Conservation (phyloP, 208 protist genomes). For the Leishmania braziliensis region DNA sequence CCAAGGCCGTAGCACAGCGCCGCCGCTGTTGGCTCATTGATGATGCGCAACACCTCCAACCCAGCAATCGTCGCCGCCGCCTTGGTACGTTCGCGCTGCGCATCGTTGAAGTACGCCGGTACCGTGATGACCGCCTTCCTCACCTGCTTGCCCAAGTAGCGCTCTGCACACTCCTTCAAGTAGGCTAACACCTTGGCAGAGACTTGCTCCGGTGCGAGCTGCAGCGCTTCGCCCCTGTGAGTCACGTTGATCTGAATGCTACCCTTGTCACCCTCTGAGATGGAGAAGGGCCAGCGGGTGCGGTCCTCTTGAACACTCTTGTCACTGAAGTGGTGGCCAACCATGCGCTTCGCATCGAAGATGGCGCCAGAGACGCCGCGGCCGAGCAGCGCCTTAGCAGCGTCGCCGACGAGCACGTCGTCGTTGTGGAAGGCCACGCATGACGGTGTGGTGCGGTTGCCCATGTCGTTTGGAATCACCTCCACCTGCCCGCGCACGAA, state of each 20-base stretch:
- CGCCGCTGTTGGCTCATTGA: constrained; percentile 99
- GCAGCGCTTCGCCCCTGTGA: constrained; percentile 55
- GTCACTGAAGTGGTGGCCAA: constrained; percentile 91
- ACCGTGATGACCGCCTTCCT: constrained; percentile 97
- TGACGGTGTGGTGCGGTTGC: constrained; percentile 99
- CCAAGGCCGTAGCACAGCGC: constrained; percentile 98
- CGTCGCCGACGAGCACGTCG: constrained; percentile 96
- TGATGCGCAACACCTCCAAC: constrained; percentile 97
- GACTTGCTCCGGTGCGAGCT: constrained; percentile 97
- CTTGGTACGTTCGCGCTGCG: constrained; percentile 97
- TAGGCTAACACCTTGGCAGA: constrained; percentile 96
- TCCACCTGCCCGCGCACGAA: constrained; percentile 78
- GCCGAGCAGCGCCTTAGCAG: constrained; percentile 91
- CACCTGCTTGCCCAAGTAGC: constrained; percentile 86
- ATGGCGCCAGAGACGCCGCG: constrained; percentile 92
- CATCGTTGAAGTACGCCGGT: constrained; percentile 99
- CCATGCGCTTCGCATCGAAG: constrained; percentile 97
- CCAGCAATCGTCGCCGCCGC: constrained; percentile 97
- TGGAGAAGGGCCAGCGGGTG: constrained; percentile 95
- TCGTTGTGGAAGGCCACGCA: constrained; percentile 98
- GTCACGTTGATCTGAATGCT: constrained; percentile 54
- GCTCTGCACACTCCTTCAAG: constrained; percentile 98
- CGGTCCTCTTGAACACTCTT: constrained; percentile 88
- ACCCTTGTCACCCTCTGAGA: constrained; percentile 71
- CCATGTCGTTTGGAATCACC: constrained; percentile 99